These are phyloP conservation scores for Phylloporus scabripes DNA, from an alignment of 768 basidiomycete genomes.

Conservation along the genomic window DNA sequence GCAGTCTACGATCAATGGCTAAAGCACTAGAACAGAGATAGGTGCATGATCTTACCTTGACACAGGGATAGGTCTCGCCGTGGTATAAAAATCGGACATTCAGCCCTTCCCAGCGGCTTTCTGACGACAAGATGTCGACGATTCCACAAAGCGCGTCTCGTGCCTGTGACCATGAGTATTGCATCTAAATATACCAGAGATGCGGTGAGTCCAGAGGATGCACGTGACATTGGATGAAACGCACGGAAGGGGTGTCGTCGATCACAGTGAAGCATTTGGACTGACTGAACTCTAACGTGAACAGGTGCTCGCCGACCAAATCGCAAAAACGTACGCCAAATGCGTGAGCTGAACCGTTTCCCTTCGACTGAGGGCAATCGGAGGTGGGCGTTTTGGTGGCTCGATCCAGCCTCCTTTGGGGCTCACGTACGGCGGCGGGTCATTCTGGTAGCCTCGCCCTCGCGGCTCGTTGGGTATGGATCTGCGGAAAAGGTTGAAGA, in stretches of 20 bases:
- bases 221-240: background rate
- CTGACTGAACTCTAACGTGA: slow-evolving; percentile 11
- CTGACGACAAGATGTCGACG: slow-evolving; percentile 9
- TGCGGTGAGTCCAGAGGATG: background rate
- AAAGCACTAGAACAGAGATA: background rate
- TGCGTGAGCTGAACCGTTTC: slow-evolving; percentile 17
- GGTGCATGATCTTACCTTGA: slow-evolving; percentile 7
- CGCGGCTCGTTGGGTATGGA: background rate
- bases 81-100: slow-evolving; percentile 18
- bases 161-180: slow-evolving; percentile 18
- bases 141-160: slow-evolving; percentile 14
- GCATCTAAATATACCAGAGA: slow-evolving; percentile 13
- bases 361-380: slow-evolving; percentile 6
- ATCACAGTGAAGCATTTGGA: slow-evolving; percentile 21
- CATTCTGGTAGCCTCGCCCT: background rate
- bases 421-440: slow-evolving; percentile 15
- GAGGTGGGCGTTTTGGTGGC: slow-evolving; percentile 3
- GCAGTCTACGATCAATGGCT: slow-evolving; percentile 5
- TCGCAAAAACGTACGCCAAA: slow-evolving; percentile 12
- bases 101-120: slow-evolving; percentile 14
- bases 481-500: slow-evolving; percentile 3
- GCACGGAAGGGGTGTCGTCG: slow-evolving; percentile 20
- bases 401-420: slow-evolving; percentile 10
- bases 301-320: background rate
- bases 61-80: background rate